Percentiles rank a stretch among this genome's conserved stretches.
These are phyloP conservation scores for Penicillium waksmanii DNA, from an alignment of 495 filamentous ascomycete species.

Conservation along the genomic window DNA sequence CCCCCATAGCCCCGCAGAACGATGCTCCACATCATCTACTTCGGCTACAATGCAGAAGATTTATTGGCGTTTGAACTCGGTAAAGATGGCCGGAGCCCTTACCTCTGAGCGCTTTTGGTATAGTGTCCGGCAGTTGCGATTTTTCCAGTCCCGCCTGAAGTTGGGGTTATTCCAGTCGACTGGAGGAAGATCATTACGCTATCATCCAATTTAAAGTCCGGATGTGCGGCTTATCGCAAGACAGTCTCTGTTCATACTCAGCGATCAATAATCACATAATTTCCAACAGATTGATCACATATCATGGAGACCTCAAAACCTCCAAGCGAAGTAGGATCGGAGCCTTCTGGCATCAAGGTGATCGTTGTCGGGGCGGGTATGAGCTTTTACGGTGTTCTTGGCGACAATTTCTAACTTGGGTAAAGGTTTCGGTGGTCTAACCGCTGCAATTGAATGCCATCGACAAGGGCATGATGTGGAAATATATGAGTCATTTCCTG, in stretches of 20 bases:
- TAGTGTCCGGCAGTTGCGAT: conserved; percentile 15
- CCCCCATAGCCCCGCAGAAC: conserved; percentile 18
- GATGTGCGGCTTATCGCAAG: too few species aligned
- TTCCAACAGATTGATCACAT: neutral
- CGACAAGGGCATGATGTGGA: conserved; percentile 66
- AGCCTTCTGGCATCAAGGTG: conserved; percentile 57
- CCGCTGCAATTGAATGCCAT: conserved; percentile 64
- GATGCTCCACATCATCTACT: conserved; percentile 15
- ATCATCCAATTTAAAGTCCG: too few species aligned
- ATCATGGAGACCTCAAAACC: conserved; percentile 11
- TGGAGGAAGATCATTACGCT: neutral
- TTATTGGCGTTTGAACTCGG: conserved; percentile 17
- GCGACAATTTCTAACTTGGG: neutral
- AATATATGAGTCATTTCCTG: conserved; percentile 61
- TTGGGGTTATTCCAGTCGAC: conserved; percentile 17
- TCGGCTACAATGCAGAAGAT: neutral
- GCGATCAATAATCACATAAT: neutral
- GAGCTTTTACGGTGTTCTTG: neutral
- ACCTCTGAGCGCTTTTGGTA: neutral
- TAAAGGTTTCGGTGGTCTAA: conserved; percentile 63
- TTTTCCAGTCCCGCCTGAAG: neutral
- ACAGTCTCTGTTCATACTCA: too few species aligned
- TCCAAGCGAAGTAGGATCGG: neutral
- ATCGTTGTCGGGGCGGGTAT: conserved; percentile 59
- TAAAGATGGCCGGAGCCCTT: conserved; percentile 16